Evolutionary conservation across 345 rosid genomes (phyloP).

Genomic region (Anacardium occidentale): DNA sequence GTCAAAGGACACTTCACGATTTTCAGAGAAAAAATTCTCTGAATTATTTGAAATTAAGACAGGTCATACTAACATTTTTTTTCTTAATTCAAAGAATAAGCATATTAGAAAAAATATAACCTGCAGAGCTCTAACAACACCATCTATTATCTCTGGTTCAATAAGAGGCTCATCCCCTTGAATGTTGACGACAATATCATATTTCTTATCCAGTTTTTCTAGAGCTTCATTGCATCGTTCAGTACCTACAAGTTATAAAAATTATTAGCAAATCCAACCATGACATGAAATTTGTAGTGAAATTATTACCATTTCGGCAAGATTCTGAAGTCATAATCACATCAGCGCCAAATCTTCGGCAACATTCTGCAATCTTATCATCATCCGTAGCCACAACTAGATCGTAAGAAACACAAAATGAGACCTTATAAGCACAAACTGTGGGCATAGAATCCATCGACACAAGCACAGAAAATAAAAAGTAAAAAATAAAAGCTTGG

Average conservation of each 20-base stretch:
- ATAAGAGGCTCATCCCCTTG: constrained; percentile 97
- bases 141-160: constrained; percentile 94
- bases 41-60: not conserved
- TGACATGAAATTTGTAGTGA: not conserved
- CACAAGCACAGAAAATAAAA: not conserved
- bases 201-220: constrained; percentile 76
- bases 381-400: constrained; percentile 97
- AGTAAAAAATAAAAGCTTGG: not conserved
- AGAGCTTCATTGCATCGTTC: constrained; percentile 91
- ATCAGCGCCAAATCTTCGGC: constrained; percentile 93
- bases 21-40: not conserved
- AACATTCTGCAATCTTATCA: constrained; percentile 84
- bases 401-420: constrained; percentile 8
- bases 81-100: not conserved
- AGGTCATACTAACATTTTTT: too few species aligned
- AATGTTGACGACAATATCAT: constrained; percentile 88
- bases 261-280: constrained; percentile 15
- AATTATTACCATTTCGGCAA: constrained; percentile 74
- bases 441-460: not conserved
- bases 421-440: not conserved
- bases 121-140: constrained; percentile 92
- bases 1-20: not conserved
- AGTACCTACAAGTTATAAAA: constrained; percentile 50
- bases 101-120: constrained; percentile 27
- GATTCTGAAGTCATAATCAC: constrained; percentile 96